A percentile compares a stretch with the other conserved stretches of the same genome.
phyloP scores from a whole-genome alignment of 1,284 basidiomycete genomes.

The Erythrobasidium hasegawianum region DNA sequence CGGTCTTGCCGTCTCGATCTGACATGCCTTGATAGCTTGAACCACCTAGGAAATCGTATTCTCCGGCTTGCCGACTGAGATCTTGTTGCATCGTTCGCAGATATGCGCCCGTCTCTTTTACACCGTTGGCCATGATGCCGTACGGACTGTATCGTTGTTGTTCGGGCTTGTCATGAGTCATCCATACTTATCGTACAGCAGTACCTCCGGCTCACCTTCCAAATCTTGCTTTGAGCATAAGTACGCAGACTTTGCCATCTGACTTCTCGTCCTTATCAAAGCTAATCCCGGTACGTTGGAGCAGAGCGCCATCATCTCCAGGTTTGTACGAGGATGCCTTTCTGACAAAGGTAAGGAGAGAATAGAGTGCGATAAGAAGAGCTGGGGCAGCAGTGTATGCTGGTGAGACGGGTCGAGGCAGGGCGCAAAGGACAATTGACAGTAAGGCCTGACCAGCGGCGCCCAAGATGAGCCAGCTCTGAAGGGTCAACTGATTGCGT shows the following conservation, averaged over 20 bases:
- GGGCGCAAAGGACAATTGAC: background rate
- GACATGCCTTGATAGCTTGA: slow-evolving; percentile 2
- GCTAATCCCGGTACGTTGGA: slow-evolving; percentile 7
- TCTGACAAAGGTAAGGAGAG: background rate
- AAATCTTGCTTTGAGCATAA: slow-evolving; percentile 15
- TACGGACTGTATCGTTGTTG: slow-evolving; percentile 6
- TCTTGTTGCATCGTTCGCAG: background rate
- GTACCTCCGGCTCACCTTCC: slow-evolving; percentile 7
- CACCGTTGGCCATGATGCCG: slow-evolving; percentile 11
- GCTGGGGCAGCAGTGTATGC: background rate
- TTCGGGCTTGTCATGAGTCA: background rate
- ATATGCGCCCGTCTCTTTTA: slow-evolving; percentile 12
- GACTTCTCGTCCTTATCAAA: slow-evolving; percentile 28
- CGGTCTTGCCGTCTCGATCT: background rate
- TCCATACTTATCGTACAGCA: background rate
- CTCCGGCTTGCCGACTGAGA: background rate
- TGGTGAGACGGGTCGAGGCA: background rate
- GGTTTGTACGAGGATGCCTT: background rate
- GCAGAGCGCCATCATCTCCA: background rate
- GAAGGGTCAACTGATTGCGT: slow-evolving; percentile 19
- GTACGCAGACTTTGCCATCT: slow-evolving; percentile 18
- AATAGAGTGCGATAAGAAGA: background rate
- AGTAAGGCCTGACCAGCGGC: slow-evolving; percentile 14
- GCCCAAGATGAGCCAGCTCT: slow-evolving; percentile 4
- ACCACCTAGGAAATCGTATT: slow-evolving; percentile 22